Conservation (phyloP, 2,329 filamentous ascomycete species). For the Colletotrichum eremochloae region DNA sequence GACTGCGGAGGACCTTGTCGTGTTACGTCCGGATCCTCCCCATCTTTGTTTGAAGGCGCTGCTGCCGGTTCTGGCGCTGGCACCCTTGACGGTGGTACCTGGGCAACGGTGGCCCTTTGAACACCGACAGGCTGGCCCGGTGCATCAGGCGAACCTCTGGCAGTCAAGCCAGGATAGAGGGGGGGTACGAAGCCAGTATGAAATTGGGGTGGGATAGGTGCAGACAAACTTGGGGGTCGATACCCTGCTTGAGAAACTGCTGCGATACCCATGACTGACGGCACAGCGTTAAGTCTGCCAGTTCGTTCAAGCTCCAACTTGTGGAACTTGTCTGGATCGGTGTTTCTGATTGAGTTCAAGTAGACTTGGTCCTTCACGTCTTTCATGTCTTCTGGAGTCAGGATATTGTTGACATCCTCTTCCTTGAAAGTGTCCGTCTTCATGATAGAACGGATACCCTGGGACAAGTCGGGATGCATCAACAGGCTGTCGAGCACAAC, state of each 20-base stretch:
- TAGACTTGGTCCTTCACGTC: constrained; percentile 62
- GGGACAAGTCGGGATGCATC: constrained; percentile 49
- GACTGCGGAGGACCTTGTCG: background rate
- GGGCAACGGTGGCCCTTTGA: too few species aligned
- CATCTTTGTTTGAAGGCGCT: background rate
- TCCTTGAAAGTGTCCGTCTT: constrained; percentile 80
- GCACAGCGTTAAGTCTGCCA: background rate
- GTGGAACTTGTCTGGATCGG: constrained; percentile 51
- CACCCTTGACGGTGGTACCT: background rate
- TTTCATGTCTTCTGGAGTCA: constrained; percentile 72
- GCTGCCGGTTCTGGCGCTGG: background rate
- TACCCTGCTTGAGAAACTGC: background rate
- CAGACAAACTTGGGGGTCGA: background rate
- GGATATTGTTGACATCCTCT: constrained; percentile 70
- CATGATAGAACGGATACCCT: constrained; percentile 68
- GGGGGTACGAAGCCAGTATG: background rate
- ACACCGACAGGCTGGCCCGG: background rate
- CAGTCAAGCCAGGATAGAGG: background rate
- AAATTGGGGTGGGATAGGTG: too few species aligned
- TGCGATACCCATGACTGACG: background rate
- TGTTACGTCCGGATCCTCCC: too few species aligned
- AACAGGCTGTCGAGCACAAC: constrained; percentile 67
- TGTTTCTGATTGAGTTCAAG: constrained; percentile 51
- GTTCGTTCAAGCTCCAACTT: constrained; percentile 42
- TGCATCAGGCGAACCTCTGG: background rate